Evolutionary conservation across 306 rosid genomes (phyloP).

Genomic region (Arachis hypogaea): DNA sequence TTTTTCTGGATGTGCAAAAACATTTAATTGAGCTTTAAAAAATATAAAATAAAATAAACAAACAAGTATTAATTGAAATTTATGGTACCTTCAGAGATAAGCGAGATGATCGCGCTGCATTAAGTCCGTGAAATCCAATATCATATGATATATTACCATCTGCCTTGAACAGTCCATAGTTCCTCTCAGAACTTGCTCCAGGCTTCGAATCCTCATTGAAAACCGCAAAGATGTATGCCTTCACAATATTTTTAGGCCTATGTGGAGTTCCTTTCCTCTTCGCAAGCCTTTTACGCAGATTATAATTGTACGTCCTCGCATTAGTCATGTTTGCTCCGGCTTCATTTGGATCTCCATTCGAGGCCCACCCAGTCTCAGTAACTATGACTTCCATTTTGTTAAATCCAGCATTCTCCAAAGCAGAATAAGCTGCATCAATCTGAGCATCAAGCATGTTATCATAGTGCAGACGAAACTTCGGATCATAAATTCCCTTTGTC

Average conservation of each 20-base stretch:
- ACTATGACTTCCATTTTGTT: constrained; percentile 81
- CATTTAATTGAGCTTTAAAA: constrained; percentile 8
- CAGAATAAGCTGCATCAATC: constrained; percentile 94
- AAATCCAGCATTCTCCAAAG: constrained; percentile 81
- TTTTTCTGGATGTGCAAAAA: neutral
- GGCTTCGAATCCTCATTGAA: constrained; percentile 77
- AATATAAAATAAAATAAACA: constrained; percentile 22
- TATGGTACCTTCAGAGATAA: constrained; percentile 68
- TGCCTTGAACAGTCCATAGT: constrained; percentile 86
- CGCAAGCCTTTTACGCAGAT: constrained; percentile 88
- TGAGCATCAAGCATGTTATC: constrained; percentile 99
- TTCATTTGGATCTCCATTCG: constrained; percentile 70
- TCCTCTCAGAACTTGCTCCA: constrained; percentile 81
- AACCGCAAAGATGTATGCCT: constrained; percentile 84
- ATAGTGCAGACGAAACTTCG: constrained; percentile 68
- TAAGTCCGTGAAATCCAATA: constrained; percentile 86
- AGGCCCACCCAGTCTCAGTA: constrained; percentile 99
- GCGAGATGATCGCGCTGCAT: constrained; percentile 63
- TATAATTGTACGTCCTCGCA: constrained; percentile 88
- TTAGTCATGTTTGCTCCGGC: constrained; percentile 70
- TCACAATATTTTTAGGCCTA: constrained; percentile 75
- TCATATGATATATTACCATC: constrained; percentile 90
- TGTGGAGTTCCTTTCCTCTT: constrained; percentile 94
- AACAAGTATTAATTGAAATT: constrained; percentile 27
- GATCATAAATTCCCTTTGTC: constrained; percentile 71